Percentiles rank a stretch among this genome's conserved stretches.
Evolutionary conservation across 441 rosid species (phyloP).

Genomic region (Manihot esculenta): DNA sequence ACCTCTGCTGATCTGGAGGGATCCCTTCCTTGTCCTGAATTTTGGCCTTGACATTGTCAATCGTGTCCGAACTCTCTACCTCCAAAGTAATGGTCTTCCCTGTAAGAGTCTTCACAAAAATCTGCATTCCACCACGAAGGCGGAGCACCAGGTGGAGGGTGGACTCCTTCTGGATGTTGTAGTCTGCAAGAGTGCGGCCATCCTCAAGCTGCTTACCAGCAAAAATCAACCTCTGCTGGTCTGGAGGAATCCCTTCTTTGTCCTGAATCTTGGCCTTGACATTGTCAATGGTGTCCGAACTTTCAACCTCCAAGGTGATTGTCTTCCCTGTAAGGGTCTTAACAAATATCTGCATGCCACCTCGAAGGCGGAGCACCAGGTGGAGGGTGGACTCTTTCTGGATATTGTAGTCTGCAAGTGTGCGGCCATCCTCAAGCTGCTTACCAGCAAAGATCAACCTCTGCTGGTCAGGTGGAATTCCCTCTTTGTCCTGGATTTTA

Average conservation of each 20-base stretch:
- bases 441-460: background rate
- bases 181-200: constrained; percentile 38
- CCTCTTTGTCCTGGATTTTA: constrained; percentile 2
- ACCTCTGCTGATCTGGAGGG: constrained; percentile 43
- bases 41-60: constrained; percentile 41
- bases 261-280: constrained; percentile 42
- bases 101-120: constrained; percentile 37
- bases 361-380: too few species aligned
- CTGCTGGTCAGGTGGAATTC: background rate
- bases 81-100: constrained; percentile 43
- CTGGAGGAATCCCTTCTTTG: constrained; percentile 42
- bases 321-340: constrained; percentile 37
- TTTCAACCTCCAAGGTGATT: constrained; percentile 28
- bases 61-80: constrained; percentile 38
- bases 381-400: too few species aligned
- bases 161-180: constrained; percentile 39
- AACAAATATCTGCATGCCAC: constrained; percentile 40
- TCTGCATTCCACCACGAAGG: constrained; percentile 34
- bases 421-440: background rate
- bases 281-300: constrained; percentile 36
- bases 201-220: constrained; percentile 41
- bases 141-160: constrained; percentile 40
- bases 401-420: background rate
- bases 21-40: constrained; percentile 49
- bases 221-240: constrained; percentile 39